Evolutionary conservation across 805 yeast genomes (phyloP).

Genomic region (Brettanomyces sp.): DNA sequence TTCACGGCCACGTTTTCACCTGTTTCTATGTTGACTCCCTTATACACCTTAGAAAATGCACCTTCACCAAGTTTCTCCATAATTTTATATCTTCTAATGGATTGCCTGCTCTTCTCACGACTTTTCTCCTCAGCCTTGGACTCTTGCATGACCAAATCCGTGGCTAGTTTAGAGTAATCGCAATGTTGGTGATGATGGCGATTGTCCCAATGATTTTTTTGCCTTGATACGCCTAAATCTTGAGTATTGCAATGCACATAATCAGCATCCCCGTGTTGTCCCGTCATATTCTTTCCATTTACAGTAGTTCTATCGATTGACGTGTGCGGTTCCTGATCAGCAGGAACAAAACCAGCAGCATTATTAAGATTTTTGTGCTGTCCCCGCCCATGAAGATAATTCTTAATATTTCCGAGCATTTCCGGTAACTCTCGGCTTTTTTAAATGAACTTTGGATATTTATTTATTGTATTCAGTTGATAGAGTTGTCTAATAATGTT

Average conservation of each 20-base stretch:
- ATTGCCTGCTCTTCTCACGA: constrained; percentile 12
- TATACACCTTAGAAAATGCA: constrained; percentile 48
- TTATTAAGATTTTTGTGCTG: too few relatives aligned
- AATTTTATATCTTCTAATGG: constrained; percentile 31
- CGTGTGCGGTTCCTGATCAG: not conserved
- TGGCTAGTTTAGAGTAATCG: constrained; percentile 23
- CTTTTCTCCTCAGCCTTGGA: constrained; percentile 13
- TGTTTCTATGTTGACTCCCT: constrained; percentile 31
- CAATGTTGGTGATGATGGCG: constrained; percentile 6
- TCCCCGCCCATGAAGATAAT: too few relatives aligned
- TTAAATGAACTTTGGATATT: too few relatives aligned
- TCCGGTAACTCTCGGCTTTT: too few relatives aligned
- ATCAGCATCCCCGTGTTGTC: not conserved
- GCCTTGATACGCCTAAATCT: too few relatives aligned
- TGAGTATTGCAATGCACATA: too few relatives aligned
- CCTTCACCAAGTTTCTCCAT: constrained; percentile 49
- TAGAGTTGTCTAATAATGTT: too few relatives aligned
- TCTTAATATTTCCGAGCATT: too few relatives aligned
- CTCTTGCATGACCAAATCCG: constrained; percentile 25
- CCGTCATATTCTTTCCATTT: constrained; percentile 14
- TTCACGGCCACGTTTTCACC: constrained; percentile 42
- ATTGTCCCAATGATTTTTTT: not conserved
- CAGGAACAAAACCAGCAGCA: too few relatives aligned
- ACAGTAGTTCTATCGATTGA: not conserved
- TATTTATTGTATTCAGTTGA: too few relatives aligned